Evolutionary conservation across 176 grass and related monocot genomes (phyloP).

Genomic region (Triticum dicoccoides): DNA sequence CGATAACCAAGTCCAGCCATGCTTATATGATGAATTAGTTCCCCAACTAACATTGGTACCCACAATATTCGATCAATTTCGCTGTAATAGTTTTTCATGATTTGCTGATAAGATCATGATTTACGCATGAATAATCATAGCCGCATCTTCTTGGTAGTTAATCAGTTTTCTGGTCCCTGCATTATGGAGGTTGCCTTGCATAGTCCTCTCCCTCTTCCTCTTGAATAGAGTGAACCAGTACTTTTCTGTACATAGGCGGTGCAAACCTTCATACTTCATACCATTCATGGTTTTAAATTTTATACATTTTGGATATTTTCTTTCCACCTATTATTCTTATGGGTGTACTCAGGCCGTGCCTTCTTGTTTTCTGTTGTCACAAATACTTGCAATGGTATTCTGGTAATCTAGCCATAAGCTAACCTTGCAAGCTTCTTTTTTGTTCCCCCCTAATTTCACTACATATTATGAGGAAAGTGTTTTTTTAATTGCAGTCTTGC

Average conservation of each 20-base stretch:
- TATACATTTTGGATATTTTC: slow-evolving; percentile 22
- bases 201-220: slow-evolving; percentile 3
- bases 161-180: slow-evolving; percentile 30
- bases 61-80: background rate
- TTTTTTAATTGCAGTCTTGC: background rate
- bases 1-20: slow-evolving; percentile 15
- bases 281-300: background rate
- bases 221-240: slow-evolving; percentile 20
- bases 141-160: slow-evolving; percentile 23
- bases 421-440: background rate
- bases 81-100: background rate
- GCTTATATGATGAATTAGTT: slow-evolving; percentile 13
- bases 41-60: slow-evolving; percentile 3
- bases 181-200: slow-evolving; percentile 3
- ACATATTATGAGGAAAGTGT: background rate
- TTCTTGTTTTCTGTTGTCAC: slow-evolving; percentile 10
- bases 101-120: slow-evolving; percentile 9
- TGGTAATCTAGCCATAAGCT: background rate
- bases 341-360: background rate
- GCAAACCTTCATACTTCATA: background rate
- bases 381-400: background rate
- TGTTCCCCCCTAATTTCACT: background rate
- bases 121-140: slow-evolving; percentile 13
- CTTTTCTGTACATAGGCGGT: slow-evolving; percentile 2
- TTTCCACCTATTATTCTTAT: background rate